Evolutionary conservation across 2,329 filamentous ascomycete genomes (phyloP), one percentile per base, ranked within the genome.

Genomic region (Sporothrix inflata): DNA sequence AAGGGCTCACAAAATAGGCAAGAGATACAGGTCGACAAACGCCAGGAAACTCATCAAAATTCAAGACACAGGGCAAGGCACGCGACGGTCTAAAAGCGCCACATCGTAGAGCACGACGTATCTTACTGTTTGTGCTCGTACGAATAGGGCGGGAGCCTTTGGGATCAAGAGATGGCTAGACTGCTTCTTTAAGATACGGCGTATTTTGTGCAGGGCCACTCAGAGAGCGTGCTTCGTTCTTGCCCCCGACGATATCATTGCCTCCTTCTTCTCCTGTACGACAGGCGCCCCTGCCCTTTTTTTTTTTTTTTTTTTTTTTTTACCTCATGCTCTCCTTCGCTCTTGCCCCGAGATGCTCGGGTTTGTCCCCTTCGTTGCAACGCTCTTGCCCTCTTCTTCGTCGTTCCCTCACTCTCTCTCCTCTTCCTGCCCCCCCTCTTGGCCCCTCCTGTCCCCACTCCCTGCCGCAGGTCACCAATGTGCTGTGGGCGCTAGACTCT

Each of bases 401-500:
- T 70, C 19, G 53, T 45, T 66, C 34, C 42, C 69, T 70, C 67
- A 7, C 67, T 40, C 61, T 49, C 21, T 21, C 30, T 55, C 53
- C 16, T 51, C 42, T 16, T 40, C 34, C 47, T 27, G 40, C 55
- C 42, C 42, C 21, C 40, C 24, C 34, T 14, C 49, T 5, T 19
- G 47, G n/a, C 19, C 63, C 67, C 61, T 69, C 40, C 27, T 53
- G 68, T 42, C 73, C 34, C 65, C 40, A 47, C 51, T 49, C 68
- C 27, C 53, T 53, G 51, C 63, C 61, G 40, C 70, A 60, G 63
- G 61, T 49, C 51, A 71, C 61, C 63, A 71, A 71, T 71, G 51
- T 71, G 40, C 51, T 49, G 27, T 55, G 8, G 63, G 71, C 73
- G 71, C 67, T 73, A 72, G 55, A 27, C 71, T 73, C 65, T 71